phyloP scores from a whole-genome alignment of 176 grass and related monocot species.

The Tillandsia leiboldiana region DNA sequence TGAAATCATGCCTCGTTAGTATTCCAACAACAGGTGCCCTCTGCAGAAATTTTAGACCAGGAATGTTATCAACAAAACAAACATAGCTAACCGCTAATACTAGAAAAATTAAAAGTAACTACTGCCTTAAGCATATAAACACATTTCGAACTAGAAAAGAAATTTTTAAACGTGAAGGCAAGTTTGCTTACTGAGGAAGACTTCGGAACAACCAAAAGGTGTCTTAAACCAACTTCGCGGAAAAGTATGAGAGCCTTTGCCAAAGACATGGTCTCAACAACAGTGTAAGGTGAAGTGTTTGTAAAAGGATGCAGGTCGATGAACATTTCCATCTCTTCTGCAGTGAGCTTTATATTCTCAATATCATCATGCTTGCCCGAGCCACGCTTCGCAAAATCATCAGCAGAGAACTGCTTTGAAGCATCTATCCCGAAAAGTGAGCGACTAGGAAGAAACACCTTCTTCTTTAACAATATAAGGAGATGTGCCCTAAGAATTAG shows the following conservation, averaged over 20 bases:
- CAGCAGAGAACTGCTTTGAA: conserved; percentile 44
- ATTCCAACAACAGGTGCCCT: conserved; percentile 72
- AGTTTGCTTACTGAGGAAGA: conserved; percentile 42
- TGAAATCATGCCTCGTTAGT: conserved; percentile 81
- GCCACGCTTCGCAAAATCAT: conserved; percentile 76
- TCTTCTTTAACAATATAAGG: conserved; percentile 85
- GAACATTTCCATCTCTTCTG: conserved; percentile 88
- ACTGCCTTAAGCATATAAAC: background rate
- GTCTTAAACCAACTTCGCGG: conserved; percentile 80
- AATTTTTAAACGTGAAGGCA: background rate
- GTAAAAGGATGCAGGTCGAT: conserved; percentile 86
- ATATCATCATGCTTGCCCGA: conserved; percentile 62
- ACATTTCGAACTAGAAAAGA: background rate
- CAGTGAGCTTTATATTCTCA: conserved; percentile 50
- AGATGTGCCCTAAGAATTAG: conserved; percentile 69
- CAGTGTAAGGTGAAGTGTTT: conserved; percentile 91
- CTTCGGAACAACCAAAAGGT: conserved; percentile 89
- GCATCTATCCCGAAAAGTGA: conserved; percentile 25
- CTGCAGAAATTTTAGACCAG: conserved; percentile 26
- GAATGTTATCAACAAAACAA: conserved; percentile 6
- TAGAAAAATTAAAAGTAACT: background rate
- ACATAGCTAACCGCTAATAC: background rate
- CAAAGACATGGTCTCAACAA: conserved; percentile 89
- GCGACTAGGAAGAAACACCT: conserved; percentile 34
- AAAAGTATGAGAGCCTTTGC: conserved; percentile 93